Percentiles rank a stretch among this genome's conserved stretches.
Evolutionary conservation across 1,284 basidiomycete species (phyloP).

Genomic region (Trichosporon faecale): DNA sequence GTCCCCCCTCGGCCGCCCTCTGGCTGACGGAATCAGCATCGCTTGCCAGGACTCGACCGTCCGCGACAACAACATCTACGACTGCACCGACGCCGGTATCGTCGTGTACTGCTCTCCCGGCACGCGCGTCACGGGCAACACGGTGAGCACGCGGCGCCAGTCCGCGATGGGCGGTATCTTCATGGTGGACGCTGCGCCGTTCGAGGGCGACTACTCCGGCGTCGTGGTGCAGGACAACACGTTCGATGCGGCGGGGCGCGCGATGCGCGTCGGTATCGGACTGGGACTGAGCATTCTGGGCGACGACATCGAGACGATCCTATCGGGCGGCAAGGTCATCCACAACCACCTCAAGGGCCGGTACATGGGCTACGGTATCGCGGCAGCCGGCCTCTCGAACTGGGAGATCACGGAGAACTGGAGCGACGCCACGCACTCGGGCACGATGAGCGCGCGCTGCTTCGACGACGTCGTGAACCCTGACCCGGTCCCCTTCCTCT

Average conservation of each 20-base stretch:
- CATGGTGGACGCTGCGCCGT: conserved; percentile 53
- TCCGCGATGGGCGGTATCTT: conserved; percentile 54
- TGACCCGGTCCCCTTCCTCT: conserved; percentile 46
- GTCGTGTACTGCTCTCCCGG: conserved; percentile 55
- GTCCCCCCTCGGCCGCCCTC: conserved; percentile 48
- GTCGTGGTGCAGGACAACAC: conserved; percentile 51
- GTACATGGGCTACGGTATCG: conserved; percentile 53
- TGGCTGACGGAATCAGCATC: conserved; percentile 51
- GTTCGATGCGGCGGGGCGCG: conserved; percentile 42
- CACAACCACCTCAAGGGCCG: conserved; percentile 45
- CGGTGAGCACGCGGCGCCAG: conserved; percentile 36
- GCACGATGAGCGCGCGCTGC: conserved; percentile 45
- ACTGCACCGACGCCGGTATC: conserved; percentile 51
- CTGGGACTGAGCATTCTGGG: conserved; percentile 52
- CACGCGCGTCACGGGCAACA: conserved; percentile 50
- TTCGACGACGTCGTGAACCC: conserved; percentile 50
- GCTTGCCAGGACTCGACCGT: conserved; percentile 49
- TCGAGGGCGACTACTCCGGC: conserved; percentile 51
- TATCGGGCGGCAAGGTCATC: conserved; percentile 44
- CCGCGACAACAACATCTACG: conserved; percentile 47
- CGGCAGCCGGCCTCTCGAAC: conserved; percentile 44
- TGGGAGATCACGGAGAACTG: conserved; percentile 51
- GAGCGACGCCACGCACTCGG: conserved; percentile 46
- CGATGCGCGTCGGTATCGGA: conserved; percentile 55
- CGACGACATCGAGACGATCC: conserved; percentile 50